These are phyloP conservation scores for Talaromyces piceae DNA, from an alignment of 2,329 filamentous ascomycete genomes.

Conservation along the genomic window DNA sequence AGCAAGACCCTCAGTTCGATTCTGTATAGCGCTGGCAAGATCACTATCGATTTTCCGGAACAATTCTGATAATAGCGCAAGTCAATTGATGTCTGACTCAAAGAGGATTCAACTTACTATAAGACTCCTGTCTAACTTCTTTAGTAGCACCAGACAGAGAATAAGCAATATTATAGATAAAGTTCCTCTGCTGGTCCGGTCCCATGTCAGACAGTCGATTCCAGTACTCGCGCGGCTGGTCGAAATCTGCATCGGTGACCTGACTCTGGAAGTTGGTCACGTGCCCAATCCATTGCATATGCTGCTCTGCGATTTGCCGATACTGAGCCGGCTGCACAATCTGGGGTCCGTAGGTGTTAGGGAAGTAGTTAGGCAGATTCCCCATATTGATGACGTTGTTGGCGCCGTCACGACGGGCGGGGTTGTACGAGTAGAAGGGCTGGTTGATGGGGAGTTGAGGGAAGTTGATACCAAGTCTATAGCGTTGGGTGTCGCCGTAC, in stretches of 20 bases:
- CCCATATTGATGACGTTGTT: slow-evolving; percentile 7
- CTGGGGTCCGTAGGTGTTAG: not conserved
- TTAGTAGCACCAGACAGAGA: not conserved
- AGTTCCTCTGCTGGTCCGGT: not conserved
- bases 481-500: slow-evolving; percentile 13
- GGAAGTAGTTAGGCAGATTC: slow-evolving; percentile 8
- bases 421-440: slow-evolving; percentile 1
- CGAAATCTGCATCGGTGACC: slow-evolving; percentile 4
- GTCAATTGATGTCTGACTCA: not conserved
- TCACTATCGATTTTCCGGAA: not conserved
- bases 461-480: slow-evolving; percentile 13
- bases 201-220: not conserved
- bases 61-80: not conserved
- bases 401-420: slow-evolving; percentile 4
- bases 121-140: slow-evolving; percentile 12
- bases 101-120: slow-evolving; percentile 16
- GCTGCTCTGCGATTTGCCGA: not conserved
- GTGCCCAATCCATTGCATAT: slow-evolving; percentile 1
- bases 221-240: slow-evolving; percentile 10
- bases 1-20: not conserved
- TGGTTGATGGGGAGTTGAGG: slow-evolving; percentile 13
- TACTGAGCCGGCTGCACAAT: slow-evolving; percentile 1
- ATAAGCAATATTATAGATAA: not conserved
- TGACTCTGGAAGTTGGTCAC: slow-evolving; percentile 1
- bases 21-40: not conserved